Evolutionary conservation across 176 grass and related monocot species (phyloP).

Genomic region (Eleusine coracana): DNA sequence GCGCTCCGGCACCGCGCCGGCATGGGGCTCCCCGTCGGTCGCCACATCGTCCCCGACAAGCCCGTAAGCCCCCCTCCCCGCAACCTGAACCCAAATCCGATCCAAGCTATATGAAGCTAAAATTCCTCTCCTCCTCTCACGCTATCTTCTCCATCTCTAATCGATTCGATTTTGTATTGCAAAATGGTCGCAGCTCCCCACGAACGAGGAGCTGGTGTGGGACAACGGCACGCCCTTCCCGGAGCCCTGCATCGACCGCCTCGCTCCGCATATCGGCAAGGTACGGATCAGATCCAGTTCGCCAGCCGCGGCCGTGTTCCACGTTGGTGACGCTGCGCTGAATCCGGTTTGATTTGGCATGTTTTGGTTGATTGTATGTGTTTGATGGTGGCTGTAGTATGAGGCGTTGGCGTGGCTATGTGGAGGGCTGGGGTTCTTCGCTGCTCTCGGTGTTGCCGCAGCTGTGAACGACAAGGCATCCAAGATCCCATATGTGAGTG

Average conservation of each 20-base stretch:
- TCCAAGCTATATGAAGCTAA: background rate
- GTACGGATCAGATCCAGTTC: slow-evolving; percentile 27
- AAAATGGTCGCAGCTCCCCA: slow-evolving; percentile 51
- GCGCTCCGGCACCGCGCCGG: slow-evolving; percentile 79
- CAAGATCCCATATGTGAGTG: slow-evolving; percentile 88
- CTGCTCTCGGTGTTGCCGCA: slow-evolving; percentile 55
- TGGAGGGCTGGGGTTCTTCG: slow-evolving; percentile 87
- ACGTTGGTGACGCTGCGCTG: background rate
- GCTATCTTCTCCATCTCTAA: slow-evolving; percentile 10
- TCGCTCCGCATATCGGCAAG: slow-evolving; percentile 93
- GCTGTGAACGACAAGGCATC: slow-evolving; percentile 90
- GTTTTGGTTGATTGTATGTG: slow-evolving; percentile 2
- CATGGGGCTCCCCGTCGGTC: slow-evolving; percentile 88
- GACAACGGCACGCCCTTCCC: slow-evolving; percentile 94
- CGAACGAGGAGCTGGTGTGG: slow-evolving; percentile 83
- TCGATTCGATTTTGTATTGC: slow-evolving; percentile 4
- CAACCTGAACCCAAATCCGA: background rate
- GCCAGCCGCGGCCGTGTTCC: background rate
- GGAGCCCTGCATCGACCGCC: slow-evolving; percentile 92
- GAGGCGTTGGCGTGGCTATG: slow-evolving; percentile 95
- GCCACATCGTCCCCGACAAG: slow-evolving; percentile 94
- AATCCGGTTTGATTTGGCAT: slow-evolving; percentile 40
- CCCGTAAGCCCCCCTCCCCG: slow-evolving; percentile 54
- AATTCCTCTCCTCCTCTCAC: background rate
- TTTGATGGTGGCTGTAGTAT: slow-evolving; percentile 49